phyloP scores from a whole-genome alignment of 108 stramenopile species.

The Skeletonema potamos region DNA sequence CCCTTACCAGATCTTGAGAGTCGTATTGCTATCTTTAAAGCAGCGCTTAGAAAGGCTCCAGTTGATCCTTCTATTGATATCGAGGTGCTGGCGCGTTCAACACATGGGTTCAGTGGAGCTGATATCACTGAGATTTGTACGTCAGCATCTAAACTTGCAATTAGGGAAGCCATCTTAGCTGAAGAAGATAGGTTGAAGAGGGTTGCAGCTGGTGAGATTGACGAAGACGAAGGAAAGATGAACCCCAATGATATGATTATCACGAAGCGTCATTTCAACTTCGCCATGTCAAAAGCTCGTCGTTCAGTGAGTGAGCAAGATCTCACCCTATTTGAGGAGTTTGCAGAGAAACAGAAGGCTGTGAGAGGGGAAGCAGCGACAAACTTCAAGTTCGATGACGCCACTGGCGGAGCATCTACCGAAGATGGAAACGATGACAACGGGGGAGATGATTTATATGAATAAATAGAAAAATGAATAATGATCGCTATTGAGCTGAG shows the following conservation, averaged over 20 bases:
- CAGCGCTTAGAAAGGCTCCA: slow-evolving; percentile 93
- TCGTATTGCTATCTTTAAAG: slow-evolving; percentile 92
- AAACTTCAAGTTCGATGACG: slow-evolving; percentile 86
- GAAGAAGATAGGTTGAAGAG: slow-evolving; percentile 59
- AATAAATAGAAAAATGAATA: slow-evolving; percentile 21
- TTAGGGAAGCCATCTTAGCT: slow-evolving; percentile 88
- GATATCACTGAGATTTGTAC: slow-evolving; percentile 97
- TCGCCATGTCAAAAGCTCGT: slow-evolving; percentile 91
- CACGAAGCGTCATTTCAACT: slow-evolving; percentile 89
- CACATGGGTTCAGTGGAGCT: slow-evolving; percentile 93
- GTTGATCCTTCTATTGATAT: slow-evolving; percentile 82
- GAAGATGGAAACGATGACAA: slow-evolving; percentile 41
- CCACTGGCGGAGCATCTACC: slow-evolving; percentile 1
- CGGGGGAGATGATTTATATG: slow-evolving; percentile 52
- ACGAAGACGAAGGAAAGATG: slow-evolving; percentile 50
- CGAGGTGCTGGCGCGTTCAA: slow-evolving; percentile 81
- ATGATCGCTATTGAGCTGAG: not conserved
- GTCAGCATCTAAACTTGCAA: slow-evolving; percentile 89
- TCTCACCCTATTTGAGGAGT: slow-evolving; percentile 86
- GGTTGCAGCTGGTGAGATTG: slow-evolving; percentile 59
- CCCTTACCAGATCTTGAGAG: slow-evolving; percentile 89
- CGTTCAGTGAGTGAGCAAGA: slow-evolving; percentile 90
- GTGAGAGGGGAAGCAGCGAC: slow-evolving; percentile 82
- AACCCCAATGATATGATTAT: slow-evolving; percentile 63
- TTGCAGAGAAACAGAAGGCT: slow-evolving; percentile 86